These are phyloP conservation scores for Trichosporon sp. DNA, from an alignment of 1,284 basidiomycete genomes.

Conservation along the genomic window DNA sequence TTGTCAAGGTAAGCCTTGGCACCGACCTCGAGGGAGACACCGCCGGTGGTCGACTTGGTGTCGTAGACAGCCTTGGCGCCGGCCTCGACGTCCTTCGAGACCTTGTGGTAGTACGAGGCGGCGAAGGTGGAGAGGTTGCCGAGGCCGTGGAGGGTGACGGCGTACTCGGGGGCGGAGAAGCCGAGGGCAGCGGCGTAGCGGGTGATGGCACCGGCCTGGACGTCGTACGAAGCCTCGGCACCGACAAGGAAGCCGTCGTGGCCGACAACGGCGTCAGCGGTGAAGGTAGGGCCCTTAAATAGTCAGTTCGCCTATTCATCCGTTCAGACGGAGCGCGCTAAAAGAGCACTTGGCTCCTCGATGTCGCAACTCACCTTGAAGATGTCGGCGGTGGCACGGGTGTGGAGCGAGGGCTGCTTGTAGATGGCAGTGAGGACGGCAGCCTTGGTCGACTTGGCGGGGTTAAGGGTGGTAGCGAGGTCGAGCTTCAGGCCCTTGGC, in stretches of 20 bases:
- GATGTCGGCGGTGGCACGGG: constrained; percentile 85
- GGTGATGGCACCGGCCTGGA: constrained; percentile 87
- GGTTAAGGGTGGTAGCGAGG: constrained; percentile 78
- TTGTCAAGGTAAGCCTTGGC: constrained; percentile 81
- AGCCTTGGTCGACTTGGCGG: constrained; percentile 71
- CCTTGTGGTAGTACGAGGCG: constrained; percentile 98
- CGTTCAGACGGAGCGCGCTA: not conserved
- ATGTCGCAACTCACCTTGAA: constrained; percentile 72
- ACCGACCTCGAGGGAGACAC: constrained; percentile 93
- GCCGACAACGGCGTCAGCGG: constrained; percentile 91
- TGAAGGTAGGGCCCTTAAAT: constrained; percentile 87
- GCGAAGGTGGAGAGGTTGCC: constrained; percentile 93
- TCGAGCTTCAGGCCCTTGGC: constrained; percentile 98
- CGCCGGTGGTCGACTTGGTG: constrained; percentile 82
- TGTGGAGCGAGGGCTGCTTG: constrained; percentile 96
- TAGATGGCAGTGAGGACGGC: constrained; percentile 81
- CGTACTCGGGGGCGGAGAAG: constrained; percentile 88
- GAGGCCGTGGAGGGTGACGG: constrained; percentile 90
- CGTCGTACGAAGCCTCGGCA: constrained; percentile 95
- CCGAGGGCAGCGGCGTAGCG: constrained; percentile 91
- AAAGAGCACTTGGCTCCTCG: not conserved
- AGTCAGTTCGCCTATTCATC: constrained; percentile 25
- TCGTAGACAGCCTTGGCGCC: constrained; percentile 98
- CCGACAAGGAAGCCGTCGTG: constrained; percentile 97
- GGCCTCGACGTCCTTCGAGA: constrained; percentile 87